A percentile compares a stretch with the other conserved stretches of the same genome.
phyloP scores from a whole-genome alignment of 78 protist species.

The Anaeramoeba flamelloides region DNA sequence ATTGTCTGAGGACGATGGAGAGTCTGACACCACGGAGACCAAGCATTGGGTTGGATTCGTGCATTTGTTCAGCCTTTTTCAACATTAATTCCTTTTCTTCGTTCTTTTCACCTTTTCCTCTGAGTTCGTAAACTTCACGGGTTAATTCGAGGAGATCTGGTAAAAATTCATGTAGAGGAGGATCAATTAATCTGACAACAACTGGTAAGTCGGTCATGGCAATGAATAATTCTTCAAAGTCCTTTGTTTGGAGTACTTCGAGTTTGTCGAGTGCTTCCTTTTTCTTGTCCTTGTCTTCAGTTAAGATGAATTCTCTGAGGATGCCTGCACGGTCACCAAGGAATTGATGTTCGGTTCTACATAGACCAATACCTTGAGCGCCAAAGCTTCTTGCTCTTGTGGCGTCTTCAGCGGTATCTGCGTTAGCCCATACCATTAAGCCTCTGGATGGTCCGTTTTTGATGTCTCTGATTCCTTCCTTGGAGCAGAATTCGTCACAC shows the following conservation, averaged over 20 bases:
- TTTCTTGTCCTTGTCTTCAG: slow-evolving; percentile 25
- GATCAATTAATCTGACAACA: slow-evolving; percentile 62
- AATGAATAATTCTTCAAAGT: slow-evolving; percentile 32
- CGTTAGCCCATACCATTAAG: slow-evolving; percentile 30
- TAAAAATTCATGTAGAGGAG: slow-evolving; percentile 67
- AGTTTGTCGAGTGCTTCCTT: slow-evolving; percentile 32
- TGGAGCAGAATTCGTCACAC: too few species aligned
- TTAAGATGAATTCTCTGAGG: slow-evolving; percentile 50
- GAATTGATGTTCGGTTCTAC: slow-evolving; percentile 71
- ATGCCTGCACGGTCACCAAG: slow-evolving; percentile 23
- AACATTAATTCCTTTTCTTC: too few species aligned
- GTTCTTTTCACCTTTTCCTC: slow-evolving; percentile 11
- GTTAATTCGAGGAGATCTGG: too few species aligned
- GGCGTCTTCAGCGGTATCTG: slow-evolving; percentile 20
- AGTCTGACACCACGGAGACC: slow-evolving; percentile 64
- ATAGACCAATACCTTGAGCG: slow-evolving; percentile 40
- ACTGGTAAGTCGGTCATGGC: slow-evolving; percentile 39
- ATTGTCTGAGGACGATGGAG: slow-evolving; percentile 46
- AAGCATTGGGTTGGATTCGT: slow-evolving; percentile 69
- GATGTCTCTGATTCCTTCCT: too few species aligned
- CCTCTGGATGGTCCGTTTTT: too few species aligned
- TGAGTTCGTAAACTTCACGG: too few species aligned
- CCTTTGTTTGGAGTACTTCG: slow-evolving; percentile 30
- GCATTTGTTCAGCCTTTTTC: slow-evolving; percentile 6
- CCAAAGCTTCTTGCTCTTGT: slow-evolving; percentile 25